phyloP scores from a whole-genome alignment of 306 rosid species.

The Rubus parviflorus region DNA sequence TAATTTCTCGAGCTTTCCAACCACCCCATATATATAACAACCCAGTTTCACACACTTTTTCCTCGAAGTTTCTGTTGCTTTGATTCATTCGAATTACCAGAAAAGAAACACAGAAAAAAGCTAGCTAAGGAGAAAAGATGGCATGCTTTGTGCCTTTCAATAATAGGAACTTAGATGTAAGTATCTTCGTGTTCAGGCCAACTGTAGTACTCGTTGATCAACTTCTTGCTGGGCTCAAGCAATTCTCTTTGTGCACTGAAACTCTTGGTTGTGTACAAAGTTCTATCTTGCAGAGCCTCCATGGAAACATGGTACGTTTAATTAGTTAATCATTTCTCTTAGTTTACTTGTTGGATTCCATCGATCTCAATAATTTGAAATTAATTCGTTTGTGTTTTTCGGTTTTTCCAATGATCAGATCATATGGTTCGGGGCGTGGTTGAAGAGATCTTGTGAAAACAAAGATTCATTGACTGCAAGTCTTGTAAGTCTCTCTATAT shows the following conservation, averaged over 20 bases:
- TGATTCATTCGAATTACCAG: background rate
- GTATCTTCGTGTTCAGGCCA: constrained; percentile 74
- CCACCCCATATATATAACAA: background rate
- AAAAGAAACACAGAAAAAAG: background rate
- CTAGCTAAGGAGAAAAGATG: constrained; percentile 12
- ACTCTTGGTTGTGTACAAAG: constrained; percentile 76
- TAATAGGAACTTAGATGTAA: constrained; percentile 50
- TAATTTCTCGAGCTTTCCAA: constrained; percentile 10
- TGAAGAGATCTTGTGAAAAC: constrained; percentile 52
- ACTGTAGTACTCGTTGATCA: constrained; percentile 60
- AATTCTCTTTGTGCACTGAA: constrained; percentile 55
- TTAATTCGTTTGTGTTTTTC: background rate
- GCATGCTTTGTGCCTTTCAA: constrained; percentile 69
- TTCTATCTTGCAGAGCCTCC: constrained; percentile 79
- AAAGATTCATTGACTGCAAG: constrained; percentile 45
- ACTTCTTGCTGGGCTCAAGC: constrained; percentile 56
- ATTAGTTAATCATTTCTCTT: background rate
- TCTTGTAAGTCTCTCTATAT: constrained; percentile 62
- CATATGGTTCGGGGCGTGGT: constrained; percentile 91
- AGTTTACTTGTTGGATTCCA: background rate
- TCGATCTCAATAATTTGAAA: background rate
- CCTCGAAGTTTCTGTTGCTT: constrained; percentile 17
- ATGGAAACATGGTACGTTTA: constrained; percentile 66
- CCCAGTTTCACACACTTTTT: background rate
- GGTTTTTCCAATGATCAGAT: constrained; percentile 46